Evolutionary conservation across 805 yeast species (phyloP).

Genomic region (Starmerella lactis-condensi): DNA sequence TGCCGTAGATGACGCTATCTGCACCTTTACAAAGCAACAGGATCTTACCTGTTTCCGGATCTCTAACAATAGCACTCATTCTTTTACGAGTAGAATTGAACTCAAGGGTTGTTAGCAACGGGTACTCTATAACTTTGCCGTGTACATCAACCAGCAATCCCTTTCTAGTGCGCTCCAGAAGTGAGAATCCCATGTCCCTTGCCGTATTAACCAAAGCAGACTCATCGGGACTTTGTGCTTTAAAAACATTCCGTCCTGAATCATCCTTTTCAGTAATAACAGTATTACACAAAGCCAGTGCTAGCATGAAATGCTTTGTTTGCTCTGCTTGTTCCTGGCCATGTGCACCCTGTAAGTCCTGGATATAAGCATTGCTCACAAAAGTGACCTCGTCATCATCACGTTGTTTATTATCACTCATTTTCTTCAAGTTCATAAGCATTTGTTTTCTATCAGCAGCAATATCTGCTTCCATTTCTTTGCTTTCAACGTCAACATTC

Average conservation of each 20-base stretch:
- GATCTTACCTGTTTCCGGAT: slow-evolving; percentile 22
- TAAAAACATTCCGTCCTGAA: slow-evolving; percentile 32
- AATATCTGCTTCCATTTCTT: slow-evolving; percentile 30
- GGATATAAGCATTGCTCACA: slow-evolving; percentile 41
- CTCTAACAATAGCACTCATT: slow-evolving; percentile 50
- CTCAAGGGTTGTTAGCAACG: slow-evolving; percentile 41
- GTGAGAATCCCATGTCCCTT: slow-evolving; percentile 53
- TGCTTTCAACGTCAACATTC: slow-evolving; percentile 37
- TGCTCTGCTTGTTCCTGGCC: slow-evolving; percentile 31
- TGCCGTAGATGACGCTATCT: slow-evolving; percentile 51
- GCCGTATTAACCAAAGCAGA: slow-evolving; percentile 67
- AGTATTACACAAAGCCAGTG: slow-evolving; percentile 60
- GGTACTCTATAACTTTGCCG: slow-evolving; percentile 32
- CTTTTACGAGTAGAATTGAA: slow-evolving; percentile 62
- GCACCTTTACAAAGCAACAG: slow-evolving; percentile 56
- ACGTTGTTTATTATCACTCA: slow-evolving; percentile 32
- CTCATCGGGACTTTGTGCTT: slow-evolving; percentile 78
- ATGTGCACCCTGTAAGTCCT: slow-evolving; percentile 30
- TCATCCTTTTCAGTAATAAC: slow-evolving; percentile 42
- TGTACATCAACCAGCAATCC: slow-evolving; percentile 31
- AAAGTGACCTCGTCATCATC: slow-evolving; percentile 41
- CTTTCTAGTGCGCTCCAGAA: slow-evolving; percentile 37
- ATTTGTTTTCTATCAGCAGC: slow-evolving; percentile 31
- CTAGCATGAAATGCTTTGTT: slow-evolving; percentile 45
- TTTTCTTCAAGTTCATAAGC: slow-evolving; percentile 27